Conservation (phyloP, 2,329 filamentous ascomycete genomes). For the Claviceps sp. region DNA sequence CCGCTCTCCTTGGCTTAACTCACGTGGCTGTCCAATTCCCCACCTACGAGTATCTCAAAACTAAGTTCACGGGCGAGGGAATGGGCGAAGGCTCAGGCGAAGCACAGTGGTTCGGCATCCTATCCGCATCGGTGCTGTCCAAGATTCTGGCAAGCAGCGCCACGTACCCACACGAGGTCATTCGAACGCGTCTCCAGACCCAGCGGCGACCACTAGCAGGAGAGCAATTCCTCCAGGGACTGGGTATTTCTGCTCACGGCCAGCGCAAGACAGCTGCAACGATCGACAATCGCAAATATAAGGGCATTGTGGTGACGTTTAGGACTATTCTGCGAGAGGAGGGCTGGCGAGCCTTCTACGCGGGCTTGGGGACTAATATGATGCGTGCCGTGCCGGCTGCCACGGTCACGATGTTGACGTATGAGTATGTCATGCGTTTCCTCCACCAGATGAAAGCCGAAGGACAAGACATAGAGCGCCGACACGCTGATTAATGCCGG, state of each 20-base stretch:
- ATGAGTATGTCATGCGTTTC: conserved; percentile 59
- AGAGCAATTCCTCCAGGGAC: conserved; percentile 35
- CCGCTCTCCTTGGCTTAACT: conserved; percentile 78
- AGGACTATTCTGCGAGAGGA: conserved; percentile 79
- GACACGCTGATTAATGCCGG: conserved; percentile 6
- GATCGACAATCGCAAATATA: conserved; percentile 43
- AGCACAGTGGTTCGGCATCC: conserved; percentile 69
- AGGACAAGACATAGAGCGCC: conserved; percentile 21
- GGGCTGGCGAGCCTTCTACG: conserved; percentile 93
- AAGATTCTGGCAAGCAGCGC: conserved; percentile 90
- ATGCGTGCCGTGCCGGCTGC: conserved; percentile 89
- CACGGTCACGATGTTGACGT: conserved; percentile 95
- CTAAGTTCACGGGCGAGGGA: conserved; percentile 73
- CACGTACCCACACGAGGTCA: conserved; percentile 94
- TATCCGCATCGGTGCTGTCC: conserved; percentile 80
- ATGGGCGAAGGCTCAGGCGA: conserved; percentile 53
- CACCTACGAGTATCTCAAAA: conserved; percentile 87
- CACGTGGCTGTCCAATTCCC: conserved; percentile 98
- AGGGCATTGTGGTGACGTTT: conserved; percentile 68
- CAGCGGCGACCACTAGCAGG: conserved; percentile 61
- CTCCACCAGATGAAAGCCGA: conserved; percentile 31
- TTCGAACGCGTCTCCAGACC: conserved; percentile 85
- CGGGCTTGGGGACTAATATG: conserved; percentile 94
- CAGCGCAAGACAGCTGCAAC: conserved; percentile 15
- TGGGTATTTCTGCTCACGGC: conserved; percentile 27